Evolutionary conservation across 2,329 filamentous ascomycete genomes (phyloP), one percentile per base, ranked within the genome.

Genomic region (Lasiodiplodia gonubiensis): DNA sequence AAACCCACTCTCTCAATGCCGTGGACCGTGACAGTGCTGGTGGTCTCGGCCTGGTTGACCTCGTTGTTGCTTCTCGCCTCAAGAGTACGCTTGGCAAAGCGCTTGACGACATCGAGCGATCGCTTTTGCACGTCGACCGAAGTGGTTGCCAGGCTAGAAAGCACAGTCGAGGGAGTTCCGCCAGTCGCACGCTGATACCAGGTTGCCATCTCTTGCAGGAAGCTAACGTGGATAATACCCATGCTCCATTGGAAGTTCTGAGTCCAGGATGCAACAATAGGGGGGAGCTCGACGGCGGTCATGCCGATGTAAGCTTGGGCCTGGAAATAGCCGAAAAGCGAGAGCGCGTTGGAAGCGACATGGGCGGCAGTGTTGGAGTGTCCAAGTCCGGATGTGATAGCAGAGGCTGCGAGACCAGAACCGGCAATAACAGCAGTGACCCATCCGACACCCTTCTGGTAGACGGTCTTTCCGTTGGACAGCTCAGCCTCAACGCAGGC

Each of bases 201-300:
- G 42, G 93, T 97, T 69, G 92, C 92, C 75, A 97, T 92, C 57
- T 84, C 85, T 82, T 98, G 93, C 81, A 97, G 87, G 78, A 97
- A 97, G n/a, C 84, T 85, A 51, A 97, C 86, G 63, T 88, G 87
- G 74, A 98, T 97, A 74, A 98, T 93, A 73, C 94, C 94, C 92
- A 98, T 95, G 75, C 91, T 96, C 94, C 94, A 98, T 77, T 96
- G 92, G 82, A 98, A 97, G 81, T 97, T 94, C 81, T 97, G 94
- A 1, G 94, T 97, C 94, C 94, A 98, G 0, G 94, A 87, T 74
- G 92, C 86, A 65, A 97, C 94, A 69, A 97, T 92, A 0, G 94
- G 94, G 11, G 94, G 94, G 65, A 97, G 86, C 54, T 86, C 84
- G 16, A 97, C 90, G 23, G 90, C 88, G 65, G 90, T 92, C 80